These are phyloP conservation scores for Debaryomyces sp. DNA, from an alignment of 1,139 yeast genomes.

Conservation along the genomic window DNA sequence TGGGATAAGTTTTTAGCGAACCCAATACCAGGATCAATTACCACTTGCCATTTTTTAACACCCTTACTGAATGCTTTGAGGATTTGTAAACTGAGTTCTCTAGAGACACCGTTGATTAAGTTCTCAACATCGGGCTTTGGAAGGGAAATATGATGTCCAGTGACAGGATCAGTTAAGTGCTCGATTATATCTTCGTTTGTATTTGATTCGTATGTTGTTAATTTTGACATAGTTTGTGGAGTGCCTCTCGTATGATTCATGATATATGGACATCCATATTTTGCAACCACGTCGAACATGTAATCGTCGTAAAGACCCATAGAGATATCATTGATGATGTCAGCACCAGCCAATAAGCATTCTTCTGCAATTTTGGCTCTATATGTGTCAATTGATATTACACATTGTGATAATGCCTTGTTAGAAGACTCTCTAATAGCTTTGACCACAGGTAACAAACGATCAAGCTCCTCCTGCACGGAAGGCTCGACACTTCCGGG, in stretches of 20 bases:
- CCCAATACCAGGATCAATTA: constrained; percentile 94
- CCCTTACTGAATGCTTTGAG: constrained; percentile 62
- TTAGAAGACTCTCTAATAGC: constrained; percentile 51
- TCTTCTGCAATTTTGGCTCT: constrained; percentile 72
- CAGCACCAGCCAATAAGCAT: constrained; percentile 77
- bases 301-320: constrained; percentile 72
- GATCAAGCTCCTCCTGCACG: constrained; percentile 57
- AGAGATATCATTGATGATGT: constrained; percentile 87
- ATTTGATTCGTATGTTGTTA: constrained; percentile 57
- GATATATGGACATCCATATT: constrained; percentile 73
- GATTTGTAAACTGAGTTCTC: constrained; percentile 65
- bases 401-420: constrained; percentile 38
- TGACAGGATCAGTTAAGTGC: constrained; percentile 32
- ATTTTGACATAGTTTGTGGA: constrained; percentile 67
- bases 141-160: constrained; percentile 28
- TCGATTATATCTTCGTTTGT: constrained; percentile 45
- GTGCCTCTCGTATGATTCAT: constrained; percentile 87
- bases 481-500: constrained; percentile 73
- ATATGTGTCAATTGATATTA: constrained; percentile 85
- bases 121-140: constrained; percentile 32
- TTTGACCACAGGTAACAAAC: constrained; percentile 72
- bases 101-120: constrained; percentile 52
- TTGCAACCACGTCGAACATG: constrained; percentile 72
- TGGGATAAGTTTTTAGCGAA: constrained; percentile 79
- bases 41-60: constrained; percentile 84